A percentile compares a stretch with the other conserved stretches of the same genome.
Conservation (phyloP, 2,329 filamentous ascomycete genomes). For the Aspergillus novoparasiticus region DNA sequence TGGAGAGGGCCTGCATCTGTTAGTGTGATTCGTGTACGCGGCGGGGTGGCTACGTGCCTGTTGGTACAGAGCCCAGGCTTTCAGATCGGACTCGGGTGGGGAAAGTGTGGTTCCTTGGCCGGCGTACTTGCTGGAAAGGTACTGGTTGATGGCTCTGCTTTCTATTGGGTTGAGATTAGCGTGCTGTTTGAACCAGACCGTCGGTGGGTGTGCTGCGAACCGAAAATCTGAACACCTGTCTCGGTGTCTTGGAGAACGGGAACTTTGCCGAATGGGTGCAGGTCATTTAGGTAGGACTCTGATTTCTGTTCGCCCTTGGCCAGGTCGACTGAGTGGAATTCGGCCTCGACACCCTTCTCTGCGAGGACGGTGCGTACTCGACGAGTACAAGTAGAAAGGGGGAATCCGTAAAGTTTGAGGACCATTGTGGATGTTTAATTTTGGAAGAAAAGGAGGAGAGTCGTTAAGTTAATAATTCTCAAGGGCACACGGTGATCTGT, state of each 20-base stretch:
- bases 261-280: slow-evolving; percentile 40
- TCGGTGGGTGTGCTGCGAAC: not conserved
- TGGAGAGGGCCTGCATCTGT: slow-evolving; percentile 25
- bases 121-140: slow-evolving; percentile 26
- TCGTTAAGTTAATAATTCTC: not conserved
- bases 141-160: slow-evolving; percentile 38
- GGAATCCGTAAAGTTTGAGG: slow-evolving; percentile 34
- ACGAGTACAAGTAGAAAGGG: slow-evolving; percentile 24
- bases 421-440: slow-evolving; percentile 23
- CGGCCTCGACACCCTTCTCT: slow-evolving; percentile 33
- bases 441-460: not conserved
- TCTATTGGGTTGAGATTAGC: slow-evolving; percentile 15
- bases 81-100: slow-evolving; percentile 18
- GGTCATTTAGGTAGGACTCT: slow-evolving; percentile 21
- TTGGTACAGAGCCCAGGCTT: slow-evolving; percentile 27
- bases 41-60: slow-evolving; percentile 18
- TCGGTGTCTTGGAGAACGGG: slow-evolving; percentile 39
- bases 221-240: slow-evolving; percentile 26
- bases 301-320: slow-evolving; percentile 30
- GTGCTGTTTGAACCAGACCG: not conserved
- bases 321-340: slow-evolving; percentile 30
- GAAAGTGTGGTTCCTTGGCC: slow-evolving; percentile 17
- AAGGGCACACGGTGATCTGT: not conserved
- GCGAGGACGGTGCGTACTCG: slow-evolving; percentile 31
- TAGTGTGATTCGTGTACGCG: not conserved